These are phyloP conservation scores for Apiosordaria backusii DNA, from an alignment of 495 filamentous ascomycete genomes.

Conservation along the genomic window DNA sequence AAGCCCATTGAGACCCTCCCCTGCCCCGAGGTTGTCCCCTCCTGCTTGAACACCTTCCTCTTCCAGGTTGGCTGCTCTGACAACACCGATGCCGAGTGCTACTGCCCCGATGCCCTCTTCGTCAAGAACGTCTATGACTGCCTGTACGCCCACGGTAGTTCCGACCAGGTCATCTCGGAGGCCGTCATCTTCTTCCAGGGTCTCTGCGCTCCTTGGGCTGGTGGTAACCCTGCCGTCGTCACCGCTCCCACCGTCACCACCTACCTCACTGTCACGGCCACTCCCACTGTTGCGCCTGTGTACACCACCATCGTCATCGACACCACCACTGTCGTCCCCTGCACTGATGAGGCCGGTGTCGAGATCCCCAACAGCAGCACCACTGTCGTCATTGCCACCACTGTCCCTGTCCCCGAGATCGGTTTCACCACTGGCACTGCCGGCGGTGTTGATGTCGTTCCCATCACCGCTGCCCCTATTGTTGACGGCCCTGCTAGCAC, in stretches of 20 bases:
- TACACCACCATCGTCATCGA: conserved; percentile 60
- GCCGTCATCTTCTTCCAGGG: conserved; percentile 85
- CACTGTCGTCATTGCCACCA: conserved; percentile 54
- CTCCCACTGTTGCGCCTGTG: conserved; percentile 43
- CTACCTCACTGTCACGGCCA: conserved; percentile 52
- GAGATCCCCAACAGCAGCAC: conserved; percentile 52
- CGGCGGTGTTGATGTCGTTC: conserved; percentile 47
- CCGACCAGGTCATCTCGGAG: conserved; percentile 59
- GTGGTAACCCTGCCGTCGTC: conserved; percentile 78
- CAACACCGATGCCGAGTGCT: conserved; percentile 81
- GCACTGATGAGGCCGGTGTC: conserved; percentile 46
- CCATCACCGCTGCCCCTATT: conserved; percentile 23
- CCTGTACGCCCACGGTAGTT: conserved; percentile 69
- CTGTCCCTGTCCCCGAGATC: conserved; percentile 70
- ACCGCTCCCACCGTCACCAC: conserved; percentile 60
- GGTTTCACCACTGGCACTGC: conserved; percentile 58
- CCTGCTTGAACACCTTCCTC: conserved; percentile 93
- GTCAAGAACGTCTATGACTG: conserved; percentile 79
- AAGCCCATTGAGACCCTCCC: conserved; percentile 46
- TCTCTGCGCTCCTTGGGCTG: conserved; percentile 75
- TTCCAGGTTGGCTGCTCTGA: conserved; percentile 69
- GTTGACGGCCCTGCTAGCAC: conserved; percentile 44
- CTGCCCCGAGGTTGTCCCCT: conserved; percentile 74
- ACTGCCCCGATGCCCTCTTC: conserved; percentile 75
- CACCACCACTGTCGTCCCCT: conserved; percentile 50